Evolutionary conservation across 163 green algal species (phyloP), one percentile per base, ranked within the genome.

Genomic region (Volvox carteri): DNA sequence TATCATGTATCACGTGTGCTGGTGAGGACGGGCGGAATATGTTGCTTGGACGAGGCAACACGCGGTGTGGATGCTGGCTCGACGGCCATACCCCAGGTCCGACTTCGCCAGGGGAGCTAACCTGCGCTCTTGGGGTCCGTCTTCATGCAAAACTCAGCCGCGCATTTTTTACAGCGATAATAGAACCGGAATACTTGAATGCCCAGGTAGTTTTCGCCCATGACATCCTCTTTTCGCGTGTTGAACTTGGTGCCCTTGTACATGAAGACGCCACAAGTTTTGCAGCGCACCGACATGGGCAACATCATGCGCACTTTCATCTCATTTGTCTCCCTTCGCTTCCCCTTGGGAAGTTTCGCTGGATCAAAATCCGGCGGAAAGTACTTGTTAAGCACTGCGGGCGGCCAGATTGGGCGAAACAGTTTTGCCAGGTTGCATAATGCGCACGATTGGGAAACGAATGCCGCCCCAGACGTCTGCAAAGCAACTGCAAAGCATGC

Each of bases 231-330:
- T 91, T 99, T 99, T 33, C 95, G 93, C 6, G 94, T 97, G 94
- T 99, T 99, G 95, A 99, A 99, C 91, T 99, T 99, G 60, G 98
- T 99, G 48, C 97, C 97, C 91, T 99, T 99, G 96, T 98, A 99
- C 95, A 99, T 99, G 94, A 97, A 99, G 50, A 94, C 98, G 46
- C 98, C 98, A 89, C 98, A 99, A 25, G 97, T 99, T 70, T 95
- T 97, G 95, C 98, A 99, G 14, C 96, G 94, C 41, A 99, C 95
- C 77, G 95, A 98, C 97, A 99, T 99, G 75, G 98, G 98, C 80
- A 99, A 93, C 98, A 99, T 99, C 96, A 99, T 99, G 91, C 97
- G 95, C 58, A 98, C 93, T 93, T 99, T 99, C 95, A 99, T 99
- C 74, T 98, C 94, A 92, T 98, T 97, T 46, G 97, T 93, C 84